phyloP scores from a whole-genome alignment of 176 grass and related monocot species.

The Carex myosuroides region DNA sequence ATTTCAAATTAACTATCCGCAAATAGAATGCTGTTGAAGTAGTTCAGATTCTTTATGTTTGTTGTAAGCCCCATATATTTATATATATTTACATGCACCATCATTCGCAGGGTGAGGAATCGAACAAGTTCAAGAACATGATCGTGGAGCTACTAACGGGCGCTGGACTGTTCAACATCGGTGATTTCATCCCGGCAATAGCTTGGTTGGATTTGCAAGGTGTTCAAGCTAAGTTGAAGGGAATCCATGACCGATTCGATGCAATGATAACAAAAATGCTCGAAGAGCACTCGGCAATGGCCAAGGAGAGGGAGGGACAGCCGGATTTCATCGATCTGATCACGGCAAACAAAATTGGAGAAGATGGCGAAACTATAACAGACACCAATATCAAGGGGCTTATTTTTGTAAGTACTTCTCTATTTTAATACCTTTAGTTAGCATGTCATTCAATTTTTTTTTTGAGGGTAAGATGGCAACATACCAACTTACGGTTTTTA shows the following conservation, averaged over 20 bases:
- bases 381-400: slow-evolving; percentile 87
- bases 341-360: slow-evolving; percentile 30
- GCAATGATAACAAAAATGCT: slow-evolving; percentile 66
- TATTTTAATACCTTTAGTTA: background rate
- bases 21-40: too few relatives aligned
- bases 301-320: slow-evolving; percentile 38
- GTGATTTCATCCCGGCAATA: slow-evolving; percentile 78
- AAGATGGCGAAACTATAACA: slow-evolving; percentile 51
- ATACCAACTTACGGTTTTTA: too few relatives aligned
- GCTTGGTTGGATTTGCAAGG: slow-evolving; percentile 74
- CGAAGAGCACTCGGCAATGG: slow-evolving; percentile 51
- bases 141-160: slow-evolving; percentile 71
- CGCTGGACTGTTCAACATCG: slow-evolving; percentile 63
- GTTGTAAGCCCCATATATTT: background rate
- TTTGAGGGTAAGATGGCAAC: too few relatives aligned
- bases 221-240: slow-evolving; percentile 59
- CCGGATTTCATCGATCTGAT: slow-evolving; percentile 72
- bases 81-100: background rate
- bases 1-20: background rate
- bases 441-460: too few relatives aligned
- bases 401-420: slow-evolving; percentile 59
- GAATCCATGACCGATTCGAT: slow-evolving; percentile 59
- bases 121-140: slow-evolving; percentile 88
- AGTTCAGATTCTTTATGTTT: too few relatives aligned
- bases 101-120: slow-evolving; percentile 39